Evolutionary conservation across 306 rosid genomes (phyloP).

Genomic region (Medicago arabica): DNA sequence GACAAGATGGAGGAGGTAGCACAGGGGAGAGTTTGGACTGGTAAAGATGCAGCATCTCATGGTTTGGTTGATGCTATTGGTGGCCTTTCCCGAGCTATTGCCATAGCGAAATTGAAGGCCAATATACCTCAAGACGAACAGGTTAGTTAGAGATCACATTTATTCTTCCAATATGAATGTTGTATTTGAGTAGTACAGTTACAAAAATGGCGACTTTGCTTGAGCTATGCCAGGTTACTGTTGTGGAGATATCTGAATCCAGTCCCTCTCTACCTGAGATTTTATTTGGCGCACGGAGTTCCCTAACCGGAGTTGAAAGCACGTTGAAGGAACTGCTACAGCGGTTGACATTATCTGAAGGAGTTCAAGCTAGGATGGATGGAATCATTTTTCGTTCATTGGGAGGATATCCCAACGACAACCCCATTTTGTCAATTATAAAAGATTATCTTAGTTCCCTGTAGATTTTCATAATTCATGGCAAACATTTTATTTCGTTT

Average conservation of each 20-base stretch:
- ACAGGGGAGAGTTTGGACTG: constrained; percentile 95
- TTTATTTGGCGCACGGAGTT: constrained; percentile 64
- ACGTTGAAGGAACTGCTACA: constrained; percentile 67
- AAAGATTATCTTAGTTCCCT: constrained; percentile 71
- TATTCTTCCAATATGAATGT: constrained; percentile 26
- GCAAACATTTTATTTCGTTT: background rate
- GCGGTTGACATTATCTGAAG: constrained; percentile 63
- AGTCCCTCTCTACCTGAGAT: constrained; percentile 72
- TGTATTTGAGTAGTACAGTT: constrained; percentile 25
- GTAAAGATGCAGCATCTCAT: constrained; percentile 76
- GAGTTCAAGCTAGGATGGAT: constrained; percentile 94
- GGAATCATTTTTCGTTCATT: constrained; percentile 76
- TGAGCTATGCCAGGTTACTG: constrained; percentile 65
- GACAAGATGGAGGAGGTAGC: constrained; percentile 93
- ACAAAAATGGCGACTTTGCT: constrained; percentile 20
- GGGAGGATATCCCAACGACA: constrained; percentile 65
- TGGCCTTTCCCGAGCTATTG: constrained; percentile 90
- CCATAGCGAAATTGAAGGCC: constrained; percentile 90
- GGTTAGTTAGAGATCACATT: constrained; percentile 49
- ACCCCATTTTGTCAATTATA: constrained; percentile 64
- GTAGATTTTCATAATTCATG: constrained; percentile 43
- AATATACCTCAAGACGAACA: constrained; percentile 80
- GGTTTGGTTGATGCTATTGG: constrained; percentile 95
- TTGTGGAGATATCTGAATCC: constrained; percentile 79
- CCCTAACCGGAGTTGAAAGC: constrained; percentile 66